Evolutionary conservation across 768 basidiomycete genomes (phyloP).

Genomic region (Agrocybe pediades): DNA sequence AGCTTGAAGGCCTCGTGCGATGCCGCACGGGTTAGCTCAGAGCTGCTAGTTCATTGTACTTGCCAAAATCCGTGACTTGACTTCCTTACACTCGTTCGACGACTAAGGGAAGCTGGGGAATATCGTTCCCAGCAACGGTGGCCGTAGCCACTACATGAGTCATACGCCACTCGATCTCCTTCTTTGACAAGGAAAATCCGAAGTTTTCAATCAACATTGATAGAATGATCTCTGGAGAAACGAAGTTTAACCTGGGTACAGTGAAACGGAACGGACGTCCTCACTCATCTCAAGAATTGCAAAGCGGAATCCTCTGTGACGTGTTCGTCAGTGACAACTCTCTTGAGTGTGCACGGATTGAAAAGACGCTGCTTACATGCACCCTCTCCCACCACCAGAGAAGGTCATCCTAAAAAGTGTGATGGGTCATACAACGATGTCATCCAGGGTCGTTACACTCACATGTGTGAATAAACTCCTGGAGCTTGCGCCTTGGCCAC

Average conservation of each 20-base stretch:
- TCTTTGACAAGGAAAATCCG: slow-evolving; percentile 19
- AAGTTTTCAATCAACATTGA: slow-evolving; percentile 21
- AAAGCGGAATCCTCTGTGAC: slow-evolving; percentile 18
- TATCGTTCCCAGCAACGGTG: too few species aligned
- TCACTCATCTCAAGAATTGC: slow-evolving; percentile 25
- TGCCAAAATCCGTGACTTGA: not conserved
- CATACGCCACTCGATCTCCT: slow-evolving; percentile 24
- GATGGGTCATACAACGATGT: not conserved
- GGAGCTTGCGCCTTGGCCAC: slow-evolving; percentile 37
- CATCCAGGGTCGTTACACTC: slow-evolving; percentile 3
- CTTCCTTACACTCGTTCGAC: not conserved
- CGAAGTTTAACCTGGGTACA: not conserved
- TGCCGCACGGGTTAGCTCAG: too few species aligned
- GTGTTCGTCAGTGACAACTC: not conserved
- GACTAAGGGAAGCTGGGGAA: not conserved
- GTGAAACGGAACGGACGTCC: not conserved
- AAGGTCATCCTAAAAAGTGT: slow-evolving; percentile 39
- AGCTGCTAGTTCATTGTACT: too few species aligned
- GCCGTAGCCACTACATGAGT: too few species aligned
- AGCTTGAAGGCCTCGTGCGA: too few species aligned
- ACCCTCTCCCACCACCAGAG: slow-evolving; percentile 41
- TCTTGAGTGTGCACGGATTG: not conserved
- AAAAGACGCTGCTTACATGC: slow-evolving; percentile 34
- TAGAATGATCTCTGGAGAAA: slow-evolving; percentile 20
- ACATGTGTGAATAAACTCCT: slow-evolving; percentile 44